Conservation (phyloP, 345 rosid genomes). For the Eucalyptus curtisii region DNA sequence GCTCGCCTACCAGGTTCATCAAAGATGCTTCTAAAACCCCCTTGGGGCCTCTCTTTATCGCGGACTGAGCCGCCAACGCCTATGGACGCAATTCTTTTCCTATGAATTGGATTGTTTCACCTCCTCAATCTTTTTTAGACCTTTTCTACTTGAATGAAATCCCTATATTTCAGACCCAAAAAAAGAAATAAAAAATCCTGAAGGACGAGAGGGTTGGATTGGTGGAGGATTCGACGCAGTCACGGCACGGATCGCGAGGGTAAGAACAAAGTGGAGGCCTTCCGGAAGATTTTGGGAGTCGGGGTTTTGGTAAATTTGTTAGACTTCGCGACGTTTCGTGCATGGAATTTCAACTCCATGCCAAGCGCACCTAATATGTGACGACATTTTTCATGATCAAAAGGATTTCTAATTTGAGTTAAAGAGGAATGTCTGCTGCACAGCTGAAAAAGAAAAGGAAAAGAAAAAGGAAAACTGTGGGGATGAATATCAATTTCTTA, state of each 20-base stretch:
- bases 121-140: neutral
- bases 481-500: neutral
- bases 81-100: neutral
- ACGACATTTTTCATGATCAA: neutral
- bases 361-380: neutral
- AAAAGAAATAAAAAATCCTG: no score
- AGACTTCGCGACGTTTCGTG: conserved; percentile 50
- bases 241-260: conserved; percentile 68
- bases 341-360: neutral
- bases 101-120: neutral
- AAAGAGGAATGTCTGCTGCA: neutral
- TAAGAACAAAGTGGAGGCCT: conserved; percentile 67
- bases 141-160: neutral
- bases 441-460: no score
- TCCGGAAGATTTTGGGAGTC: conserved; percentile 35
- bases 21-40: conserved; percentile 71
- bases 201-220: neutral
- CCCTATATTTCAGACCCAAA: neutral
- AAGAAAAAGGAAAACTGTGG: rapidly evolving
- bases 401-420: neutral
- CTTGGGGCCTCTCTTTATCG: conserved; percentile 45
- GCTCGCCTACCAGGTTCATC: conserved; percentile 58
- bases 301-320: conserved; percentile 53
- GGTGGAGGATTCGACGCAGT: conserved; percentile 19
- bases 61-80: neutral